Evolutionary conservation across 805 yeast species (phyloP).

Genomic region (Schwanniomyces vanrijiae): DNA sequence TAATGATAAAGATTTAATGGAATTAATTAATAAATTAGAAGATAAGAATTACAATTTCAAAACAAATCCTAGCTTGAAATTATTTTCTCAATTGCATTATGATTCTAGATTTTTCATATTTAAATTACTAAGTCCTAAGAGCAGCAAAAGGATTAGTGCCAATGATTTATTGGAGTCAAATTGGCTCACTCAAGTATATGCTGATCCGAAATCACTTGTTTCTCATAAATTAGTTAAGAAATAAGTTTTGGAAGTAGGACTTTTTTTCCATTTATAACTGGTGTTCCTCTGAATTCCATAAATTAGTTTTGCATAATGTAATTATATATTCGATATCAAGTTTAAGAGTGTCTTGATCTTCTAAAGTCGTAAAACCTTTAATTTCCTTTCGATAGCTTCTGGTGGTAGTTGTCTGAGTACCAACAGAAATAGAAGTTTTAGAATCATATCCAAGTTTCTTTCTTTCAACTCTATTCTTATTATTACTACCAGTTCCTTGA

Average conservation of each 20-base stretch:
- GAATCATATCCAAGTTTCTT: background rate
- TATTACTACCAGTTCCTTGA: background rate
- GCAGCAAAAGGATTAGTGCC: conserved; percentile 20
- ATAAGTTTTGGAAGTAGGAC: background rate
- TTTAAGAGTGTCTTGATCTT: background rate
- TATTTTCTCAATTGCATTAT: conserved; percentile 37
- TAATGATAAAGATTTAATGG: conserved; percentile 16
- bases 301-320: background rate
- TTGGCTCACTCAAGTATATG: conserved; percentile 42
- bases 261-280: background rate
- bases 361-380: background rate
- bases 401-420: background rate
- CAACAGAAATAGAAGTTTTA: background rate
- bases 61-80: conserved; percentile 30
- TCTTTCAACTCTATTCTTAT: background rate
- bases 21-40: conserved; percentile 24
- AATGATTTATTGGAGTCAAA: conserved; percentile 27
- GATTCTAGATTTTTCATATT: conserved; percentile 34
- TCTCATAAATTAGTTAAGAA: background rate
- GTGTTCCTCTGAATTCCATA: background rate
- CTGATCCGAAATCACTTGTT: conserved; percentile 16
- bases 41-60: conserved; percentile 15
- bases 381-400: background rate
- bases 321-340: background rate
- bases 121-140: conserved; percentile 33